Percentiles rank a stretch among this genome's conserved stretches.
These are phyloP conservation scores for Fusarium dlaminii DNA, from an alignment of 2,329 filamentous ascomycete genomes.

Conservation along the genomic window DNA sequence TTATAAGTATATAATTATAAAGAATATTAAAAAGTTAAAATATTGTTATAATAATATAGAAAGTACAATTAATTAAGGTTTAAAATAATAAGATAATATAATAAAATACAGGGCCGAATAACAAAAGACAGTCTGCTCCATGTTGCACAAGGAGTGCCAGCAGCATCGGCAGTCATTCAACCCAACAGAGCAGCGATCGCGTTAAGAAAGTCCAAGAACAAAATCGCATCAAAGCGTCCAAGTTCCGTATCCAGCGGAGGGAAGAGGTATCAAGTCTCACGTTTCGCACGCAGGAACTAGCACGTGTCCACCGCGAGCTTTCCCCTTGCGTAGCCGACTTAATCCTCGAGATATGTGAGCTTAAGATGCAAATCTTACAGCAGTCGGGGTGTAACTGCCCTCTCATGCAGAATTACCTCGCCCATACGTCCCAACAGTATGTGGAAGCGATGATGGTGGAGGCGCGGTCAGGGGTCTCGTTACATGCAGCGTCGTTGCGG, in stretches of 20 bases:
- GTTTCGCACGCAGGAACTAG: not conserved
- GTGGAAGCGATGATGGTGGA: not conserved
- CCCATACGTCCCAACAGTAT: not conserved
- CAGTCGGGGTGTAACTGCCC: not conserved
- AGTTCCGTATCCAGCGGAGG: not conserved
- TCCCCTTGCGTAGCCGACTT: not conserved
- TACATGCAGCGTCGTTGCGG: not conserved
- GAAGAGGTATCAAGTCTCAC: not conserved
- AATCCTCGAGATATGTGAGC: not conserved
- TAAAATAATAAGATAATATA: too few species aligned
- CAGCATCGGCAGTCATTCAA: not conserved
- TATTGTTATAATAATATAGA: too few species aligned
- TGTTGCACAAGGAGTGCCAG: not conserved
- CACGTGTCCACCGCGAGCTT: not conserved
- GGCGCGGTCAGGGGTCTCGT: not conserved
- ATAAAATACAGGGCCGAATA: not conserved
- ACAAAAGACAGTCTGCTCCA: not conserved
- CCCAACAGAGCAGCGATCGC: not conserved
- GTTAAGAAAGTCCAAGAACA: not conserved
- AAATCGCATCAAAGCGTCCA: not conserved
- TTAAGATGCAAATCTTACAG: not conserved
- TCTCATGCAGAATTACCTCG: not conserved
- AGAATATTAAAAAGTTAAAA: too few species aligned
- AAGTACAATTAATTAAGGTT: too few species aligned
- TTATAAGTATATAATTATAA: too few species aligned